phyloP scores from a whole-genome alignment of 805 yeast species.

The Candida vaughaniae region DNA sequence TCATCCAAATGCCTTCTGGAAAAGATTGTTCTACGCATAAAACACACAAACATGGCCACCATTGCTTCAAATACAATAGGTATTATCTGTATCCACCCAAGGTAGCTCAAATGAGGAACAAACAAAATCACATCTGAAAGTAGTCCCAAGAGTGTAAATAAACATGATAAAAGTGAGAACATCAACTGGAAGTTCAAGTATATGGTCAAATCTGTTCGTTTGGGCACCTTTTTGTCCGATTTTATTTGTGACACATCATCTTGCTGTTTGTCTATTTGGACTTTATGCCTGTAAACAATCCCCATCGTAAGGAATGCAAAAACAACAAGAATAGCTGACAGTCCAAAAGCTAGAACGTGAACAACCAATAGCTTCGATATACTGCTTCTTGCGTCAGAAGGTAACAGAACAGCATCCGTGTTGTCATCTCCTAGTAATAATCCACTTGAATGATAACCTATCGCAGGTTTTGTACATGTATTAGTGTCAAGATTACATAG shows the following conservation, averaged over 20 bases:
- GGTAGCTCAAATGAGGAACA: conserved; percentile 70
- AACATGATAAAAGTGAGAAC: conserved; percentile 65
- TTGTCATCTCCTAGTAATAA: conserved; percentile 1
- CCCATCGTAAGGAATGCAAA: neutral
- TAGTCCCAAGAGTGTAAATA: conserved; percentile 70
- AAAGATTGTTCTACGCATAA: conserved; percentile 65
- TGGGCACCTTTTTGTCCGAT: neutral
- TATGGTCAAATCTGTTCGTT: conserved; percentile 19
- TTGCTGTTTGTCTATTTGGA: neutral
- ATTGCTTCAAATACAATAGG: conserved; percentile 66
- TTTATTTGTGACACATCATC: neutral
- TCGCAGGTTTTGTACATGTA: conserved; percentile 31
- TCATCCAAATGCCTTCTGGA: conserved; percentile 45
- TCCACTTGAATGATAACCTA: conserved; percentile 32
- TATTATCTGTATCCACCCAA: conserved; percentile 81
- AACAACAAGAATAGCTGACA: conserved; percentile 19
- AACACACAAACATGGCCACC: conserved; percentile 64
- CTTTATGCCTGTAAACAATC: neutral
- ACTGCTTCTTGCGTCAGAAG: conserved; percentile 38
- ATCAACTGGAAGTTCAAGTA: conserved; percentile 53
- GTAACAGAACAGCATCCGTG: conserved; percentile 30
- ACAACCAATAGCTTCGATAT: conserved; percentile 42
- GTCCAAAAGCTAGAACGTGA: conserved; percentile 39
- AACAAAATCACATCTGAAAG: conserved; percentile 80
- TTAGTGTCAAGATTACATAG: conserved; percentile 29